phyloP scores from a whole-genome alignment of 1,284 basidiomycete species.

The Coniophora puteana region DNA sequence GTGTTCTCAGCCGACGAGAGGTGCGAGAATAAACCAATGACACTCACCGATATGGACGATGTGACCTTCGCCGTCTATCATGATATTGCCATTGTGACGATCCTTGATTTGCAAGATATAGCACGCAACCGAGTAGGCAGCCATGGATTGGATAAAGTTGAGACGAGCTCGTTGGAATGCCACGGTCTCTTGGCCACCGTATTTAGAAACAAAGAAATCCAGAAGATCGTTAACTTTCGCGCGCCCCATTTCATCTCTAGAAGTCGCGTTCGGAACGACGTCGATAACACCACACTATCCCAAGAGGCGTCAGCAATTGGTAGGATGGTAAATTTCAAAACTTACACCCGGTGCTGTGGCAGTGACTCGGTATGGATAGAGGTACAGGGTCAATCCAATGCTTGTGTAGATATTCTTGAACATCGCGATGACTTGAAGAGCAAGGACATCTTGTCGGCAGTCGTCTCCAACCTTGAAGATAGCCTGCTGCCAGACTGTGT shows the following conservation, averaged over 20 bases:
- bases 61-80: conserved; percentile 97
- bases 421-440: conserved; percentile 97
- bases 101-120: conserved; percentile 98
- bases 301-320: neutral
- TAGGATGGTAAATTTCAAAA: conserved; percentile 10
- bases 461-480: conserved; percentile 99
- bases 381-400: conserved; percentile 87
- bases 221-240: conserved; percentile 96
- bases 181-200: conserved; percentile 86
- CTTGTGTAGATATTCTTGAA: conserved; percentile 97
- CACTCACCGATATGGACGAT: conserved; percentile 87
- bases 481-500: conserved; percentile 96
- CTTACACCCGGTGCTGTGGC: conserved; percentile 94
- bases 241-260: conserved; percentile 98
- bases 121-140: conserved; percentile 98
- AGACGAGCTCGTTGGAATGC: conserved; percentile 91
- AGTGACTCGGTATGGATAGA: conserved; percentile 96
- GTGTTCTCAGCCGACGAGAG: too few species aligned
- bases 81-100: conserved; percentile 97
- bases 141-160: conserved; percentile 99
- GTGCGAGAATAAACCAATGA: conserved; percentile 1
- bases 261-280: conserved; percentile 97
- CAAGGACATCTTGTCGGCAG: conserved; percentile 96
- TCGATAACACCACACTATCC: conserved; percentile 95
- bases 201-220: conserved; percentile 94